phyloP scores from a whole-genome alignment of 2,329 filamentous ascomycete genomes.

The Cladosporium velox region DNA sequence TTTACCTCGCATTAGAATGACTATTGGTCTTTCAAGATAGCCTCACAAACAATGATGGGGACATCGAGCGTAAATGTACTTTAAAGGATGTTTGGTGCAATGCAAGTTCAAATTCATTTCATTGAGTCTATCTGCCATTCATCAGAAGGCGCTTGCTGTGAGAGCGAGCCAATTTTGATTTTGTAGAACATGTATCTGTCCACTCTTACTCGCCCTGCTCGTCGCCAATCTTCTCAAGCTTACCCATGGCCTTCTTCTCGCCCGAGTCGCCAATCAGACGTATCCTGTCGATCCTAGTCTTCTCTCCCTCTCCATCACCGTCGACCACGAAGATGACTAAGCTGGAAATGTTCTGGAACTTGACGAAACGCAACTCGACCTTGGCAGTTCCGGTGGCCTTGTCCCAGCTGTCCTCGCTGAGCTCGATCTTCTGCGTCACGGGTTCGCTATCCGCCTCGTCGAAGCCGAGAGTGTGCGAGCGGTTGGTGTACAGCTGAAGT shows the following conservation, averaged over 20 bases:
- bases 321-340: constrained; percentile 86
- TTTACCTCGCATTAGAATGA: background rate
- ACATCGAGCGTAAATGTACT: background rate
- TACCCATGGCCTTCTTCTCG: constrained; percentile 89
- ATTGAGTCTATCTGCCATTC: background rate
- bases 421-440: constrained; percentile 75
- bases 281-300: constrained; percentile 78
- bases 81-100: background rate
- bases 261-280: constrained; percentile 84
- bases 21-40: background rate
- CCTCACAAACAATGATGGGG: background rate
- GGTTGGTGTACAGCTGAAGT: constrained; percentile 85
- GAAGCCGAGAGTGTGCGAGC: constrained; percentile 87
- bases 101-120: background rate
- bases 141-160: background rate
- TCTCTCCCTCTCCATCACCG: constrained; percentile 77
- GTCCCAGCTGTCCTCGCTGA: constrained; percentile 75
- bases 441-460: constrained; percentile 88
- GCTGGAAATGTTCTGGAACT: constrained; percentile 92
- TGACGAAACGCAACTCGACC: constrained; percentile 78
- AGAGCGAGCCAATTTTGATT: background rate
- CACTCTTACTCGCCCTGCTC: constrained; percentile 60
- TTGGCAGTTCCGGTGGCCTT: constrained; percentile 52
- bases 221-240: constrained; percentile 91
- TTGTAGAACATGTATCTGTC: background rate